Evolutionary conservation across 163 green algal species (phyloP), one percentile per base, ranked within the genome.

Genomic region (Coccomyxa subellipsoidea): DNA sequence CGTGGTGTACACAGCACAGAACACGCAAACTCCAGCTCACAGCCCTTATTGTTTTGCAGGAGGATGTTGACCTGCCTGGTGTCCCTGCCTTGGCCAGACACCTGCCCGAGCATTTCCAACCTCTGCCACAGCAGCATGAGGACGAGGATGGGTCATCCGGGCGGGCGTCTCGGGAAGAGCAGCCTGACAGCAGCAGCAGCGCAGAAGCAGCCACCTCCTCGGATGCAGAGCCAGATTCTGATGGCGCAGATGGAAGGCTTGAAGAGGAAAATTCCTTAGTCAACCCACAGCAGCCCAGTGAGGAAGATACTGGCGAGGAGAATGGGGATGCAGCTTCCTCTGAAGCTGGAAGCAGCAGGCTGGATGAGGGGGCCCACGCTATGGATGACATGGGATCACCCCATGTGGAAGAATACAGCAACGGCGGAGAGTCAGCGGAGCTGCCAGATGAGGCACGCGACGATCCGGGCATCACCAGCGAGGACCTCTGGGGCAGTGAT

Each of bases 401-500:
- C 4, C 1, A 73, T 18, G 7, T 34, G 8, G 47, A 12, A 18
- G 3, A 6, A 59, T 12, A 59, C 15, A 18, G 47, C 47, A 8
- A 59, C 5, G 4, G 47, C 23, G 5, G 23, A 59, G 47, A 59
- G 47, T 18, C 4, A 27, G 27, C 7, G 18, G 27, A 4, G 1
- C 18, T 27, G 2, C 29, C 59, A 72, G 59, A n/a, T 72, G 9
- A n/a, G 27, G 9, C 59, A 32, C 25, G n/a, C 66, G 18, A 36
- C 66, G n/a, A n/a, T 73, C 21, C 27, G 27, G 66, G 32, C 3
- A 32, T 73, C 29, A 34, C 66, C 66, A 73, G 66, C 27, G 66
- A 73, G 8, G 66, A 73, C 66, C 27, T 73, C 8, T 73, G 66
- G 66, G 66, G 66, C 66, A 59, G 47, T 59, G 66, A 73, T n/a